Evolutionary conservation across 495 filamentous ascomycete genomes (phyloP).

Genomic region (Penicillium goetzii): DNA sequence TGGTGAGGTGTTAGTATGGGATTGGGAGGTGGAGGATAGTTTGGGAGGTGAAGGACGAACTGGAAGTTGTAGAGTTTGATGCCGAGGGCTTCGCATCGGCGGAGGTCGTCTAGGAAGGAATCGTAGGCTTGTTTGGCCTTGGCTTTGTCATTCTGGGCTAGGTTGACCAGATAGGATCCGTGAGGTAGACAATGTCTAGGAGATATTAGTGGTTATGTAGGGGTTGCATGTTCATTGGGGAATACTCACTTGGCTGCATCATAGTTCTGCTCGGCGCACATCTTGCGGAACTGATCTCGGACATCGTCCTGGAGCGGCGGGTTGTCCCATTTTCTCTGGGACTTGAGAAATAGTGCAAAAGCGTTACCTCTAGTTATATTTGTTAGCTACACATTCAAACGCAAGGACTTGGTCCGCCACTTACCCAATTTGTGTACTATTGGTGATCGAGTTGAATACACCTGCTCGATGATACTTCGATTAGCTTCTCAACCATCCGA

Average conservation of each 20-base stretch:
- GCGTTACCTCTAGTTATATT: conserved; percentile 69
- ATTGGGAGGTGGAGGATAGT: not conserved
- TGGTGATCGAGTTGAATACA: conserved; percentile 85
- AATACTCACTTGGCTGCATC: conserved; percentile 59
- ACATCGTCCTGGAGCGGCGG: conserved; percentile 73
- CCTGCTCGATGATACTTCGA: conserved; percentile 46
- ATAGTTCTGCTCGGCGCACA: conserved; percentile 72
- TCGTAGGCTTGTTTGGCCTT: conserved; percentile 87
- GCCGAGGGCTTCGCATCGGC: conserved; percentile 84
- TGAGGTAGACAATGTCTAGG: conserved; percentile 79
- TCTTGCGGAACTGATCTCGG: conserved; percentile 64
- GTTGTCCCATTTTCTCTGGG: conserved; percentile 92
- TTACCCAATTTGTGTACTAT: conserved; percentile 74
- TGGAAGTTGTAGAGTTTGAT: conserved; percentile 97
- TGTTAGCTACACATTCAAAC: conserved; percentile 17
- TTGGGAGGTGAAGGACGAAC: conserved; percentile 32
- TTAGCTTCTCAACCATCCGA: conserved; percentile 7
- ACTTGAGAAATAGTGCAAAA: conserved; percentile 93
- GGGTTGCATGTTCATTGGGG: not conserved
- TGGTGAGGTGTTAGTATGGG: conserved; percentile 30
- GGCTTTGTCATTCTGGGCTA: conserved; percentile 76
- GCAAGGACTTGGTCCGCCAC: not conserved
- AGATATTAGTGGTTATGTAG: conserved; percentile 7
- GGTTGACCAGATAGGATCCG: conserved; percentile 94
- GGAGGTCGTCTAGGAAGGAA: conserved; percentile 85